Evolutionary conservation across 768 basidiomycete genomes (phyloP), one percentile per base, ranked within the genome.

Genomic region (Tulasnella sp.): DNA sequence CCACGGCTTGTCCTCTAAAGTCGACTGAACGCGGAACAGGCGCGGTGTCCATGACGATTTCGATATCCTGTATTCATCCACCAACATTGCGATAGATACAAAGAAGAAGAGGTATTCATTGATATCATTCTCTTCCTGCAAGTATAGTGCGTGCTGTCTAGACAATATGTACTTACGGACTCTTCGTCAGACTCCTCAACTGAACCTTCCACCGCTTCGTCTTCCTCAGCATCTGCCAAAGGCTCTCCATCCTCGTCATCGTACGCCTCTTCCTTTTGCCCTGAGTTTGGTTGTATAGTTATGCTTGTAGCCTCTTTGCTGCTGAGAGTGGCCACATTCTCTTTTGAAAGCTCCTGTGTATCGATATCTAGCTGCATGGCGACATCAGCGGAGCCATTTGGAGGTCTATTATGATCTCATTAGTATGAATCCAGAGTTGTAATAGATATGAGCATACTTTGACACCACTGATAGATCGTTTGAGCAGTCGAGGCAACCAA

Each of bases 1-100:
- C 12, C 31, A 3, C 25, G 20, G 25, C 19, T 32, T 56, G 68
- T 47, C 62, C 81, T 81, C 85, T 73, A 60, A 88, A 77, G 67
- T 89, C 85, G 16, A 84, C 66, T 4, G 79, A 82, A 49, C 78
- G 79, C 15, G 77, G 65, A 7, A 78, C 69, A 2, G 41, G 20
- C 3, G 78, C 78, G 4, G 58, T 57, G 59, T 93, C 87, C 77
- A 88, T 81, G 48, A 93, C 89, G 58, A 93, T 84, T 69, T 93
- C 90, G 56, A 93, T 72, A 62, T 93, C 81, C 82, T 88, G 58
- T 31, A 44, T 50, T 20, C 19, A 48, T 9, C 24, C 27, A 19
- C 37, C 7, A 28, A 39, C 22, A 22, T 15, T 53, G 20, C 13
- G 48, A 20, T 37, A 48, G n/a, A 37, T 24, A 20, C 9, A 3